A percentile compares a stretch with the other conserved stretches of the same genome.
Evolutionary conservation across 768 basidiomycete genomes (phyloP).

Genomic region (Podaxis mareebaensis): DNA sequence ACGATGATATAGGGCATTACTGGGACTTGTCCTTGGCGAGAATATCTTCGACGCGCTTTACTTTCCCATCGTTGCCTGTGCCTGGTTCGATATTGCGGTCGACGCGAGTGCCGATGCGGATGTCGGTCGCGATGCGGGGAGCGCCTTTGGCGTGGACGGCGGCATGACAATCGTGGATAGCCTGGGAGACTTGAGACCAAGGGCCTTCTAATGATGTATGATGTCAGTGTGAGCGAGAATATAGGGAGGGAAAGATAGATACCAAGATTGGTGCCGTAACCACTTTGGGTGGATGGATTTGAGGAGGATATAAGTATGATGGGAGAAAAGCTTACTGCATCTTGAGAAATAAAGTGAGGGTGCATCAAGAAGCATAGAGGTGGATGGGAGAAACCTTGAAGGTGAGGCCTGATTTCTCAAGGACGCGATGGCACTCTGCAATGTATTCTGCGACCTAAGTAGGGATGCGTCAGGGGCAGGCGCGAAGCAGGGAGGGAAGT

Average conservation of each 20-base stretch:
- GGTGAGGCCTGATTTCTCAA: constrained; percentile 79
- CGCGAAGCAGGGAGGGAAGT: background rate
- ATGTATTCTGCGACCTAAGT: constrained; percentile 74
- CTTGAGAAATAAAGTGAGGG: constrained; percentile 34
- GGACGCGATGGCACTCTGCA: constrained; percentile 79
- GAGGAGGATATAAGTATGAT: background rate
- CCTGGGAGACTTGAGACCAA: constrained; percentile 80
- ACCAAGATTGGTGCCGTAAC: constrained; percentile 92
- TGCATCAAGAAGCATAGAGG: constrained; percentile 2
- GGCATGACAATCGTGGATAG: constrained; percentile 89
- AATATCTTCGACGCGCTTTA: constrained; percentile 80
- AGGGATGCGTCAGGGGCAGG: constrained; percentile 18
- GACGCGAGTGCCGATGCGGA: constrained; percentile 89
- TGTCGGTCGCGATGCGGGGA: constrained; percentile 84
- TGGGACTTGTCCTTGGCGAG: constrained; percentile 42
- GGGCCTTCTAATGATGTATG: constrained; percentile 62
- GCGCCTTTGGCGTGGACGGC: constrained; percentile 80
- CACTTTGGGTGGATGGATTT: constrained; percentile 43
- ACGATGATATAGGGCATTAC: background rate
- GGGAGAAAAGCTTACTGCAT: constrained; percentile 58
- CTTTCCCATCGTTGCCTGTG: constrained; percentile 77
- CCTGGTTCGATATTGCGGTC: constrained; percentile 64
- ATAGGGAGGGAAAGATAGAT: constrained; percentile 17
- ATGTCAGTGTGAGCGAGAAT: background rate
- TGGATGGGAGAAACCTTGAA: constrained; percentile 57